A percentile compares a stretch with the other conserved stretches of the same genome.
phyloP scores from a whole-genome alignment of 2,329 filamentous ascomycete genomes.

The Dryadomyces quercivorus region DNA sequence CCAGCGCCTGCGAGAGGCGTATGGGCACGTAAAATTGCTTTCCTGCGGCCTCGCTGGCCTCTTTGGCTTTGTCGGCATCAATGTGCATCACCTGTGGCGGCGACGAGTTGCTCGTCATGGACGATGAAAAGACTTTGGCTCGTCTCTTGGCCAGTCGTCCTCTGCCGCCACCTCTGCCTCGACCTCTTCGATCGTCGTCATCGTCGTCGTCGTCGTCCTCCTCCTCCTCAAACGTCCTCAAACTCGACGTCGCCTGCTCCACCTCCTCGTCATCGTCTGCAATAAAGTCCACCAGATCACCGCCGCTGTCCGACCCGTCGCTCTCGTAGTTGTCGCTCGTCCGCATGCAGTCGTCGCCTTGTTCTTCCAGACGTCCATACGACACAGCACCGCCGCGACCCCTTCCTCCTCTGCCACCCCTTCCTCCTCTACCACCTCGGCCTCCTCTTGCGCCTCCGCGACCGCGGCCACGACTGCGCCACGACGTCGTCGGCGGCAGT shows the following conservation, averaged over 20 bases:
- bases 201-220: neutral
- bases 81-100: neutral
- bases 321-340: constrained; percentile 34
- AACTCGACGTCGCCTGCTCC: constrained; percentile 2
- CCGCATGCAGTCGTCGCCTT: constrained; percentile 38
- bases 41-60: neutral
- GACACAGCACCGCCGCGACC: constrained; percentile 4
- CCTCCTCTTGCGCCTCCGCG: constrained; percentile 5
- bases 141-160: too few species aligned
- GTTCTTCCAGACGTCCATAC: constrained; percentile 25
- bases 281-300: constrained; percentile 44
- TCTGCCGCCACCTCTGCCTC: neutral
- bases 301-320: constrained; percentile 34
- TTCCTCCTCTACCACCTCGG: constrained; percentile 5
- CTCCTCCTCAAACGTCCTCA: neutral
- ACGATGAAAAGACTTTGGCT: neutral
- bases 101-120: neutral
- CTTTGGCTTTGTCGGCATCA: neutral
- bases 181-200: neutral
- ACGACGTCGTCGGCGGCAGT: neutral
- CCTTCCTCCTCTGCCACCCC: constrained; percentile 4
- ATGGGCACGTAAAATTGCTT: constrained; percentile 7
- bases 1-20: constrained; percentile 8
- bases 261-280: constrained; percentile 31
- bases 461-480: constrained; percentile 8